Evolutionary conservation across 305 asterid genomes (phyloP).

Genomic region (Striga hermonthica): DNA sequence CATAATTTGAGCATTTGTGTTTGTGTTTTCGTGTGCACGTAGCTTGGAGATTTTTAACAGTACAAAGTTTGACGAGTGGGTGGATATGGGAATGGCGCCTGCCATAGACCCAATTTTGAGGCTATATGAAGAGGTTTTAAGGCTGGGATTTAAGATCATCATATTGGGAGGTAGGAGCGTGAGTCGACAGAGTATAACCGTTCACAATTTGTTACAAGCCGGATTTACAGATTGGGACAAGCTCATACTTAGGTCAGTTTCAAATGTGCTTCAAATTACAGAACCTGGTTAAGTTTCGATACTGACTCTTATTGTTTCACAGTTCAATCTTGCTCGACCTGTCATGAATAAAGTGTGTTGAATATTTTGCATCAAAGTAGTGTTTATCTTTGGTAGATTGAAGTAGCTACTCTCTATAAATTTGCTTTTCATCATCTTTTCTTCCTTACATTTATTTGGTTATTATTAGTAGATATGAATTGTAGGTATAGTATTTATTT

Average conservation of each 20-base stretch:
- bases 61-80: slow-evolving; percentile 59
- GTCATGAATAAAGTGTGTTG: too few relatives aligned
- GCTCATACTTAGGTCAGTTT: slow-evolving; percentile 56
- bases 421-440: too few relatives aligned
- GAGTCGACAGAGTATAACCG: slow-evolving; percentile 47
- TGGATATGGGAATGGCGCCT: slow-evolving; percentile 56
- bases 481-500: too few relatives aligned
- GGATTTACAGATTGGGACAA: slow-evolving; percentile 66
- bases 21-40: slow-evolving; percentile 14
- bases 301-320: not conserved
- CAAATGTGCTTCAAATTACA: not conserved
- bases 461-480: too few relatives aligned
- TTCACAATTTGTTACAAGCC: slow-evolving; percentile 50
- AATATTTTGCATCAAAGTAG: too few relatives aligned
- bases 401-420: too few relatives aligned
- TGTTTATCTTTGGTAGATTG: too few relatives aligned
- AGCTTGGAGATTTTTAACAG: slow-evolving; percentile 62
- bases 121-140: slow-evolving; percentile 54
- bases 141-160: slow-evolving; percentile 57
- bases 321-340: too few relatives aligned
- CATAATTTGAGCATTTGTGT: too few relatives aligned
- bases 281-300: not conserved
- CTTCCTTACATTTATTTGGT: too few relatives aligned
- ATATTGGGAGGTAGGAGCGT: slow-evolving; percentile 64
- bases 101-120: slow-evolving; percentile 50